These are phyloP conservation scores for Leavenworthia alabamica DNA, from an alignment of 345 rosid species.

Conservation along the genomic window DNA sequence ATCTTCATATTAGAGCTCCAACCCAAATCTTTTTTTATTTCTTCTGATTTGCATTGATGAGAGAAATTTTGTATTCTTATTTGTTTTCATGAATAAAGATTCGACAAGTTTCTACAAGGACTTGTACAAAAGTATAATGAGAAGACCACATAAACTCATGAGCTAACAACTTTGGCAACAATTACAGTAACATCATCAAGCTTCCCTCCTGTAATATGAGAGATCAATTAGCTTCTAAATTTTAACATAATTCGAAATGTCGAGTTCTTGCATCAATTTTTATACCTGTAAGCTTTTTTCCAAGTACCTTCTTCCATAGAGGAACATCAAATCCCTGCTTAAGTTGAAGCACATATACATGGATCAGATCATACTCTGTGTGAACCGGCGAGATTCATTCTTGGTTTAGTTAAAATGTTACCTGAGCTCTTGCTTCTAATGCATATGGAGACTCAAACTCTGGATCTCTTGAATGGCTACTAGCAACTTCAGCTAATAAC, in stretches of 20 bases:
- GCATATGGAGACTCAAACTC: constrained; percentile 78
- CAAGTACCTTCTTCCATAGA: constrained; percentile 74
- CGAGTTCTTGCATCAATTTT: neutral
- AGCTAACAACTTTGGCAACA: constrained; percentile 47
- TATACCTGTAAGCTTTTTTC: constrained; percentile 69
- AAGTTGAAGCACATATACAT: neutral
- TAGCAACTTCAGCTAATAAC: constrained; percentile 72
- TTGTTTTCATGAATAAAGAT: neutral
- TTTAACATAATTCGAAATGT: neutral
- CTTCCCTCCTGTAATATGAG: constrained; percentile 61
- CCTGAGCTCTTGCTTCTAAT: constrained; percentile 77
- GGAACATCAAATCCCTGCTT: constrained; percentile 79
- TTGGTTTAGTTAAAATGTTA: constrained; percentile 6
- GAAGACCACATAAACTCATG: constrained; percentile 12
- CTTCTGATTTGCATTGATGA: constrained; percentile 4
- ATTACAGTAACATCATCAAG: constrained; percentile 83
- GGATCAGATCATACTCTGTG: neutral
- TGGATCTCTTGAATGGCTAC: constrained; percentile 52
- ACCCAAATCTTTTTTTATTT: neutral
- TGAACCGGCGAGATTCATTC: neutral
- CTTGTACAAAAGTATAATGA: constrained; percentile 16
- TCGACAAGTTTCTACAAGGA: constrained; percentile 10
- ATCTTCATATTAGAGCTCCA: constrained; percentile 19
- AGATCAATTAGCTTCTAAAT: constrained; percentile 5
- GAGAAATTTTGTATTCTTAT: constrained; percentile 19